Conservation (phyloP, 1,139 yeast species). For the Insectozyma bohioensis region DNA sequence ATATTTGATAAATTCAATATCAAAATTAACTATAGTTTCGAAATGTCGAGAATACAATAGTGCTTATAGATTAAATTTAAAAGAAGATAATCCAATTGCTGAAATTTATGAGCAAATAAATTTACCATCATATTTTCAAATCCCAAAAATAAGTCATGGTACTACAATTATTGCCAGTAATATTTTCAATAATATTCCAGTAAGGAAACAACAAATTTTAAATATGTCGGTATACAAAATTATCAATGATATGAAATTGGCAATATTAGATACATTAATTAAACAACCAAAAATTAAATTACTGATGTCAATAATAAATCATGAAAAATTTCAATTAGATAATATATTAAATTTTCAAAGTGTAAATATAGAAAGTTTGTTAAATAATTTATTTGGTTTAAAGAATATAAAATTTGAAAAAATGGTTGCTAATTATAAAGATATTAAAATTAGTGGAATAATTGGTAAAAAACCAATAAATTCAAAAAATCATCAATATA, state of each 20-base stretch:
- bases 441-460: conserved; percentile 26
- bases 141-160: conserved; percentile 34
- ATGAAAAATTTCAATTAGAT: conserved; percentile 10
- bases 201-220: conserved; percentile 42
- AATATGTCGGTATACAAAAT: conserved; percentile 22
- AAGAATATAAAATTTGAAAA: conserved; percentile 17
- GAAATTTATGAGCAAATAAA: conserved; percentile 3
- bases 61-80: conserved; percentile 7
- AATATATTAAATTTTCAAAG: conserved; percentile 4
- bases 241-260: conserved; percentile 31
- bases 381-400: conserved; percentile 11
- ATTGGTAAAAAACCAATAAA: conserved; percentile 29
- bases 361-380: conserved; percentile 2
- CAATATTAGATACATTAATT: conserved; percentile 33
- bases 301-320: conserved; percentile 15
- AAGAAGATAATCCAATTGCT: conserved; percentile 1
- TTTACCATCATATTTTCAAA: conserved; percentile 6
- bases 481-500: conserved; percentile 42
- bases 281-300: conserved; percentile 26
- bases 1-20: conserved; percentile 50
- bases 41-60: conserved; percentile 17
- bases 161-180: conserved; percentile 49
- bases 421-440: conserved; percentile 22
- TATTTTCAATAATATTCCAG: conserved; percentile 57
- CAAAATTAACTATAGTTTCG: conserved; percentile 37